Evolutionary conservation across 2,329 filamentous ascomycete genomes (phyloP).

Genomic region (Pleomassaria siparia): DNA sequence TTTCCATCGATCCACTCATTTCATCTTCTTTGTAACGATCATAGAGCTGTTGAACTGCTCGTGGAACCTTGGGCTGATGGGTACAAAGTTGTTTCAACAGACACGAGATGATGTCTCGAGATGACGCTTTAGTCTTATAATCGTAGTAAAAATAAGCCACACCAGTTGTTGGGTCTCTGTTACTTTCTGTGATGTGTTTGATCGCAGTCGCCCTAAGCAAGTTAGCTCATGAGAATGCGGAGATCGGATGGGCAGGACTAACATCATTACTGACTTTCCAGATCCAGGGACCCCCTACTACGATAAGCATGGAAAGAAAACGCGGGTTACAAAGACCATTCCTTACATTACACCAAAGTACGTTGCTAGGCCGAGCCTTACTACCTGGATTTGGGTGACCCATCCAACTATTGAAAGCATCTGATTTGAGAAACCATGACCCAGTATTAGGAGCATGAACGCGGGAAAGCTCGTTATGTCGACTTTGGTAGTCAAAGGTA

Average conservation of each 20-base stretch:
- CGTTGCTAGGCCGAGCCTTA: constrained; percentile 1
- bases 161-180: neutral
- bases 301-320: neutral
- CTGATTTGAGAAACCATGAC: neutral
- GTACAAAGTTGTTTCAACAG: constrained; percentile 3
- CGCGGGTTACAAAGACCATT: neutral
- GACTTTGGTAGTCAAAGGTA: constrained; percentile 1
- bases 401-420: neutral
- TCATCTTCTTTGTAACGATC: constrained; percentile 1
- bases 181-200: neutral
- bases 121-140: neutral
- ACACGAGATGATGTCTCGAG: constrained; percentile 4
- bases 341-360: constrained; percentile 2
- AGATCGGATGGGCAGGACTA: neutral
- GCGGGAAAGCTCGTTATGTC: constrained; percentile 1
- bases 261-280: constrained; percentile 6
- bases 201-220: constrained; percentile 1
- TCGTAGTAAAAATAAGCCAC: constrained; percentile 4
- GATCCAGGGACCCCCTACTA: constrained; percentile 3
- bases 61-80: neutral
- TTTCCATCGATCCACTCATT: neutral
- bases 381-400: neutral
- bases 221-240: neutral
- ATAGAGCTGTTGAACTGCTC: neutral
- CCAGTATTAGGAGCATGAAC: neutral